Evolutionary conservation across 2,329 filamentous ascomycete species (phyloP).

Genomic region (Cercospora zeae-maydis): DNA sequence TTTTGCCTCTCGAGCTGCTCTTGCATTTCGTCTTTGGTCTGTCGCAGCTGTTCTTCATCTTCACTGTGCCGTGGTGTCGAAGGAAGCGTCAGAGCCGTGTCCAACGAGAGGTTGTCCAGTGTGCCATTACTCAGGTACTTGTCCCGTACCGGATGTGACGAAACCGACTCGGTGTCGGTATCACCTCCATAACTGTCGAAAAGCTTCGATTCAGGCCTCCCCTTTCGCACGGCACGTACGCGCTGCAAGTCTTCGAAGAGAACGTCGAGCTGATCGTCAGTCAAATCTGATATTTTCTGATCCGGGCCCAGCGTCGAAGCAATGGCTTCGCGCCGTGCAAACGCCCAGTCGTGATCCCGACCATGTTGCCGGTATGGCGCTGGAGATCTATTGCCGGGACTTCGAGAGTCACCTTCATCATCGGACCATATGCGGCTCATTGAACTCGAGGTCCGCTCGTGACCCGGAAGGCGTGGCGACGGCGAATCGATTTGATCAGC

Average conservation of each 20-base stretch:
- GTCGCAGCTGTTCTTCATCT: constrained; percentile 72
- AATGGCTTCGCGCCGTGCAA: constrained; percentile 89
- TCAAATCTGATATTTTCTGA: constrained; percentile 84
- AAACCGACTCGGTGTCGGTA: constrained; percentile 84
- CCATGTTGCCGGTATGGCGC: constrained; percentile 56
- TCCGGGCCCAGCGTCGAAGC: constrained; percentile 84
- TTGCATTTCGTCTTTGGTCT: constrained; percentile 79
- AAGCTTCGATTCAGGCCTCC: constrained; percentile 54
- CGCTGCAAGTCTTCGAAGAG: constrained; percentile 92
- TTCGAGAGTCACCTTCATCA: constrained; percentile 64
- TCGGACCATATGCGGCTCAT: constrained; percentile 77
- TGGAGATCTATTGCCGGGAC: constrained; percentile 76
- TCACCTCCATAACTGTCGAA: constrained; percentile 47
- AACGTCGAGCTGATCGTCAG: constrained; percentile 89
- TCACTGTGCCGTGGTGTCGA: constrained; percentile 81
- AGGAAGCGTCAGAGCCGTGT: constrained; percentile 90
- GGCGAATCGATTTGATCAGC: constrained; percentile 63
- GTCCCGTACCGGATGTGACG: constrained; percentile 71
- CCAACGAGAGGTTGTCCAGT: constrained; percentile 91
- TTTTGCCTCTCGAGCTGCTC: constrained; percentile 77
- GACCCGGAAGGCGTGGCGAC: constrained; percentile 56
- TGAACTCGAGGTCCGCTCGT: constrained; percentile 64
- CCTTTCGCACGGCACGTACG: constrained; percentile 78
- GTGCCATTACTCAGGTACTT: constrained; percentile 92
- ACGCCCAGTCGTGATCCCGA: constrained; percentile 89